These are phyloP conservation scores for Vigna radiata DNA, from an alignment of 306 rosid genomes.

Conservation along the genomic window DNA sequence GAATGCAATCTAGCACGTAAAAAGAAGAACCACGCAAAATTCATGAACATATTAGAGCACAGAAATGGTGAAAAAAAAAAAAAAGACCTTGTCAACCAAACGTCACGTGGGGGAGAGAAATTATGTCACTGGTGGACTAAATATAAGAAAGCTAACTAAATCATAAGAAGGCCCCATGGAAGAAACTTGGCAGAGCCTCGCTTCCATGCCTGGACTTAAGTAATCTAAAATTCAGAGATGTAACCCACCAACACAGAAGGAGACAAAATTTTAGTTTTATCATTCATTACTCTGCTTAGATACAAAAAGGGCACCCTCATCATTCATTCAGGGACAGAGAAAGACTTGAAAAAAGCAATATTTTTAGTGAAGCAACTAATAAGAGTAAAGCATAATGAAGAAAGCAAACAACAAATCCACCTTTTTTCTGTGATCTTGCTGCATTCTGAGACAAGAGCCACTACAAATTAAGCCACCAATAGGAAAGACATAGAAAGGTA, in stretches of 20 bases:
- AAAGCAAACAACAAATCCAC: constrained; percentile 46
- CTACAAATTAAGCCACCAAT: constrained; percentile 39
- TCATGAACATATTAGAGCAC: constrained; percentile 27
- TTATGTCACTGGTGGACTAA: constrained; percentile 24
- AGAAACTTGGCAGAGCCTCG: constrained; percentile 17
- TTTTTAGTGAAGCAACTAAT: constrained; percentile 11
- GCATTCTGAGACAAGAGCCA: constrained; percentile 64
- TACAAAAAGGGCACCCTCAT: constrained; percentile 39
- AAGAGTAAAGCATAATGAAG: not conserved
- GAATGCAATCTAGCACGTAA: constrained; percentile 44
- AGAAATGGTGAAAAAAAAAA: constrained; percentile 34
- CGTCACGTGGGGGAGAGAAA: constrained; percentile 38
- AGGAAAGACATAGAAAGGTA: constrained; percentile 30
- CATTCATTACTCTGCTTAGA: constrained; percentile 6
- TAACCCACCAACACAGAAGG: constrained; percentile 30
- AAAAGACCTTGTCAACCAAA: constrained; percentile 37
- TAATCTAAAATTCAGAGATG: constrained; percentile 18
- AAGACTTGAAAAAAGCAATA: not conserved
- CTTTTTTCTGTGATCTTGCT: constrained; percentile 79
- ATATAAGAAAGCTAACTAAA: constrained; percentile 30
- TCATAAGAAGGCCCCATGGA: constrained; percentile 23
- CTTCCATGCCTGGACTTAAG: not conserved
- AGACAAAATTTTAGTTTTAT: constrained; percentile 24
- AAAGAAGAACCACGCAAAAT: constrained; percentile 46
- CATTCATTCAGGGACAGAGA: constrained; percentile 22